Evolutionary conservation across 441 rosid genomes (phyloP).

Genomic region (Heliophila coronopifolia): DNA sequence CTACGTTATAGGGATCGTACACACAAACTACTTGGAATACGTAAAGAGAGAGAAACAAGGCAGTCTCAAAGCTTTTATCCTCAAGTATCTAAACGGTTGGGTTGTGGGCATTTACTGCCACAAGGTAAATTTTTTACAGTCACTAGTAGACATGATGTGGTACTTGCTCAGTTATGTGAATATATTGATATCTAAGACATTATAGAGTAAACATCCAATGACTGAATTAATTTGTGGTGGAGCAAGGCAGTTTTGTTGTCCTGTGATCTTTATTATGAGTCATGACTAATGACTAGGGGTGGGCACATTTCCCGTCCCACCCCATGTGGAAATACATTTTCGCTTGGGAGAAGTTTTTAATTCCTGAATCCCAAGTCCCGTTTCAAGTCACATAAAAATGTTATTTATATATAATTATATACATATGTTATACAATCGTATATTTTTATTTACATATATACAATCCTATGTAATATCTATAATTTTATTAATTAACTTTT

Average conservation of each 20-base stretch:
- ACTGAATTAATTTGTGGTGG: background rate
- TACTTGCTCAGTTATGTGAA: background rate
- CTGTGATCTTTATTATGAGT: background rate
- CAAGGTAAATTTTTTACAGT: slow-evolving; percentile 48
- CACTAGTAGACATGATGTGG: slow-evolving; percentile 5
- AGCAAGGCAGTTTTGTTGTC: slow-evolving; percentile 5
- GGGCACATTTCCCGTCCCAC: no score
- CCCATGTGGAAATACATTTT: no score
- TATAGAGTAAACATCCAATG: background rate
- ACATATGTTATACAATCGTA: no score
- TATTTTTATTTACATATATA: no score
- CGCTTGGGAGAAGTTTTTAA: no score
- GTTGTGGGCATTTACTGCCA: slow-evolving; percentile 86
- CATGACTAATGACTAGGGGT: no score
- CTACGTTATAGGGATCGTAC: slow-evolving; percentile 69
- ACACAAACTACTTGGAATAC: slow-evolving; percentile 91
- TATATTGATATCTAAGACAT: background rate
- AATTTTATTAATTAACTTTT: no score
- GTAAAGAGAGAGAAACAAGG: slow-evolving; percentile 89
- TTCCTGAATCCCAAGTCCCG: no score
- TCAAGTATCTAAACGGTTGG: slow-evolving; percentile 58
- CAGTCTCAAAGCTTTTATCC: slow-evolving; percentile 47
- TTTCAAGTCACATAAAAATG: no score
- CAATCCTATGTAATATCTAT: no score
- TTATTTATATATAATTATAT: no score